Conservation (phyloP, 1,284 basidiomycete genomes). For the Pascua guehoae region DNA sequence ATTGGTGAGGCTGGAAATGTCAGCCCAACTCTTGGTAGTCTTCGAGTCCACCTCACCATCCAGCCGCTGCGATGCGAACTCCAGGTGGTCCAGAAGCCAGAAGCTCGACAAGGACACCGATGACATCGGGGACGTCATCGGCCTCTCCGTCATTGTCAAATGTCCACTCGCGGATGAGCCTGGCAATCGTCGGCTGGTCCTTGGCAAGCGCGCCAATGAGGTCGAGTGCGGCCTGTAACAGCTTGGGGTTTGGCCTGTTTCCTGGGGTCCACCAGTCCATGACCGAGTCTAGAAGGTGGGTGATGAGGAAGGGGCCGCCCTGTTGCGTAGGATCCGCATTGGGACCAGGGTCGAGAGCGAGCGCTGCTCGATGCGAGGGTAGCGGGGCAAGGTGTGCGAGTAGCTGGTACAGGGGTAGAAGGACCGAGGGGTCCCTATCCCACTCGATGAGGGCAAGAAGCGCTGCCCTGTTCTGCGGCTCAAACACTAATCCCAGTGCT, state of each 20-base stretch:
- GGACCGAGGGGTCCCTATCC: conserved; percentile 46
- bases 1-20: conserved; percentile 32
- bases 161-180: conserved; percentile 22
- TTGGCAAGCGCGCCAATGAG: conserved; percentile 67
- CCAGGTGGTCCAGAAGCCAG: conserved; percentile 30
- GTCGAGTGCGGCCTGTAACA: conserved; percentile 66
- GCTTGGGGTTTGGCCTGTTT: conserved; percentile 51
- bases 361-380: conserved; percentile 57
- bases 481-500: conserved; percentile 31
- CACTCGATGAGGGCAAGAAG: conserved; percentile 28
- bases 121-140: conserved; percentile 14
- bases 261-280: conserved; percentile 18
- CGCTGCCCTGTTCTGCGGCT: conserved; percentile 31
- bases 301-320: conserved; percentile 25
- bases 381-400: conserved; percentile 61
- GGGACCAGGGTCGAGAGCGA: conserved; percentile 34
- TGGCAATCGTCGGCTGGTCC: conserved; percentile 55
- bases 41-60: conserved; percentile 28
- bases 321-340: not conserved
- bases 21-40: not conserved
- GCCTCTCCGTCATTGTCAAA: conserved; percentile 4
- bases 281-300: conserved; percentile 29
- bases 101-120: conserved; percentile 27
- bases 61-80: conserved; percentile 41
- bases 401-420: conserved; percentile 52